phyloP scores from a whole-genome alignment of 495 filamentous ascomycete genomes.

The Parachaetomium inaequale region DNA sequence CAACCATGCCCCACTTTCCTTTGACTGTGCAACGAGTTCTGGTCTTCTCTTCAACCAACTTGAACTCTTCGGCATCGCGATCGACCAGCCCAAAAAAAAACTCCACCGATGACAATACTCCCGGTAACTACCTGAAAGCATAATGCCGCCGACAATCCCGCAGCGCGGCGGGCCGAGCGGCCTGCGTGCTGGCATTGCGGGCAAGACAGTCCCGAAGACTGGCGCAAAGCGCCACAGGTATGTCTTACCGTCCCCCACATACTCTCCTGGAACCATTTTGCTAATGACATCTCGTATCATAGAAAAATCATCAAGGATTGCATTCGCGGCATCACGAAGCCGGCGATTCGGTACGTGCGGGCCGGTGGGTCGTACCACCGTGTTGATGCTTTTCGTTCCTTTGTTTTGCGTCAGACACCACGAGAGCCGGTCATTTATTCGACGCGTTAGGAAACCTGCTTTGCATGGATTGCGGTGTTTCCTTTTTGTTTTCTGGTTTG shows the following conservation, averaged over 20 bases:
- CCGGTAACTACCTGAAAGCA: not conserved
- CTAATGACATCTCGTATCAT: not conserved
- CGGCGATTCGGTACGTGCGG: slow-evolving; percentile 59
- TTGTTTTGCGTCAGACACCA: not conserved
- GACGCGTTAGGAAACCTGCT: not conserved
- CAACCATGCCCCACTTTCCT: slow-evolving; percentile 3
- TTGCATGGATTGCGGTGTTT: too few relatives aligned
- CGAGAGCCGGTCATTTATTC: not conserved
- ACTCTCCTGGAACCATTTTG: not conserved
- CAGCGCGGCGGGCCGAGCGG: slow-evolving; percentile 25
- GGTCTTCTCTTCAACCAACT: not conserved
- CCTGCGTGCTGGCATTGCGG: slow-evolving; percentile 9
- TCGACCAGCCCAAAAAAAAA: not conserved
- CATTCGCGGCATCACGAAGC: slow-evolving; percentile 61
- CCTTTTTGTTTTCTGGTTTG: too few relatives aligned
- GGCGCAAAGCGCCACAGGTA: slow-evolving; percentile 35
- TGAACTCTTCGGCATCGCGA: not conserved
- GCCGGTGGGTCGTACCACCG: not conserved
- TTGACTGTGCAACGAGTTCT: not conserved
- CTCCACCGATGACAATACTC: not conserved
- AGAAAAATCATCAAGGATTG: slow-evolving; percentile 62
- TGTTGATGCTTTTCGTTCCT: not conserved
- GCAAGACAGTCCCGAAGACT: slow-evolving; percentile 19
- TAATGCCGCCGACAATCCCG: slow-evolving; percentile 25
- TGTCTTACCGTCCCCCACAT: not conserved